Percentiles rank a stretch among this genome's conserved stretches.
Conservation (phyloP, 371 early-diverging fungal genomes). For the Mucor sp. region DNA sequence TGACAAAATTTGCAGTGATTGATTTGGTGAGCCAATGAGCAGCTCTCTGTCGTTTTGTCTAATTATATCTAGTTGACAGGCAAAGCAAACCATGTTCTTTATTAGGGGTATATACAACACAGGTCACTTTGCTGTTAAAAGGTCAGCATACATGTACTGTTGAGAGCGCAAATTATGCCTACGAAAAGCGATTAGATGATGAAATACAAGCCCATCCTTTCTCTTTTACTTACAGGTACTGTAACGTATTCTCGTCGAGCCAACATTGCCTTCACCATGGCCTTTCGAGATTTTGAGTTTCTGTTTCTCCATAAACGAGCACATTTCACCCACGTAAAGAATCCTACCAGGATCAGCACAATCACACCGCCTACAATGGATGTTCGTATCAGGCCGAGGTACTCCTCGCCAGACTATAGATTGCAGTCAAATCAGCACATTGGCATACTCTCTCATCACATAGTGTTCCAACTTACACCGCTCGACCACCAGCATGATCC, state of each 20-base stretch:
- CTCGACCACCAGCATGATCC: slow-evolving; percentile 43
- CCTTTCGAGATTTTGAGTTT: slow-evolving; percentile 34
- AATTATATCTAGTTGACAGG: too few species aligned
- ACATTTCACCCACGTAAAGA: slow-evolving; percentile 49
- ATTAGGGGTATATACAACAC: too few species aligned
- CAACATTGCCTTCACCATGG: slow-evolving; percentile 35
- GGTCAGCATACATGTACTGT: too few species aligned
- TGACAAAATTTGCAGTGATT: too few species aligned
- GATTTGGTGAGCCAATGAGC: too few species aligned
- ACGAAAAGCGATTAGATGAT: neutral
- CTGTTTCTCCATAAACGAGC: slow-evolving; percentile 38
- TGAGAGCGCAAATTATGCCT: neutral
- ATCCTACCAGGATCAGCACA: slow-evolving; percentile 34
- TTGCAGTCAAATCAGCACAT: neutral
- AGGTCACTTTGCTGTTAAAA: too few species aligned
- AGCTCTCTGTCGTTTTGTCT: too few species aligned
- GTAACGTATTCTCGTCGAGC: slow-evolving; percentile 44
- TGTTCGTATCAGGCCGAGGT: slow-evolving; percentile 32
- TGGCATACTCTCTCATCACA: slow-evolving; percentile 3
- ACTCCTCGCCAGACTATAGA: slow-evolving; percentile 1
- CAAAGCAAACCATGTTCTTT: too few species aligned
- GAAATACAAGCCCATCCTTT: neutral
- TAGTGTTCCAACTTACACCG: slow-evolving; percentile 20
- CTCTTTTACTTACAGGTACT: slow-evolving; percentile 36
- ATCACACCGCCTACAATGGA: slow-evolving; percentile 43